Percentiles rank a stretch among this genome's conserved stretches.
These are phyloP conservation scores for Trichosporon inkin DNA, from an alignment of 1,284 basidiomycete species.

Conservation along the genomic window DNA sequence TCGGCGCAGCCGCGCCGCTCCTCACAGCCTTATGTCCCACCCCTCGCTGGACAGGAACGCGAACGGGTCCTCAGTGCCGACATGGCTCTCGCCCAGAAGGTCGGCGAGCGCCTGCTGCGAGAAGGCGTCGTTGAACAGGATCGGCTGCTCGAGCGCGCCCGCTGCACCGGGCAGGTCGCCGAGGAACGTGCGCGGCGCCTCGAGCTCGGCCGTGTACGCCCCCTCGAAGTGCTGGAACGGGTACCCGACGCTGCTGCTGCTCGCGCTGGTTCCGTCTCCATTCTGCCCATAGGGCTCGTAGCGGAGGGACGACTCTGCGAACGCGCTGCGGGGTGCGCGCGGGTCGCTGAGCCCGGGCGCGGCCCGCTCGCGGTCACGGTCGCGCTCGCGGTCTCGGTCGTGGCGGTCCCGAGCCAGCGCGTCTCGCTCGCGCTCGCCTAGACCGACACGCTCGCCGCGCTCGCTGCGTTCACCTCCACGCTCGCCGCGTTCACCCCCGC, in stretches of 20 bases:
- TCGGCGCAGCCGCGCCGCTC: no score
- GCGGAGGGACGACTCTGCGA: constrained; percentile 8
- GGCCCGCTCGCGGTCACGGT: neutral
- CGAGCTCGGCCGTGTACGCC: constrained; percentile 2
- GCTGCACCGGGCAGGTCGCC: constrained; percentile 12
- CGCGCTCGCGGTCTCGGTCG: neutral
- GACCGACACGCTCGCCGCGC: neutral
- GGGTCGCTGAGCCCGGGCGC: neutral
- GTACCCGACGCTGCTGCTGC: neutral
- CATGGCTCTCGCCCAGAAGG: constrained; percentile 24
- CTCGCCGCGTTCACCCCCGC: no score
- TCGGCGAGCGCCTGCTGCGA: constrained; percentile 22
- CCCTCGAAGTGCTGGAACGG: constrained; percentile 4
- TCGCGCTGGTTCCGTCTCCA: neutral
- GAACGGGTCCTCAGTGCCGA: constrained; percentile 28
- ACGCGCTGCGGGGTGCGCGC: neutral
- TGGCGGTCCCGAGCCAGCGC: neutral
- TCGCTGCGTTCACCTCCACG: no score
- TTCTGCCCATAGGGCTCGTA: constrained; percentile 6
- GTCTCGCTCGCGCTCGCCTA: neutral
- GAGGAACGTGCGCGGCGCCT: constrained; percentile 4
- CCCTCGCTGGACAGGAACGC: constrained; percentile 25
- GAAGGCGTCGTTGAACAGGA: constrained; percentile 21
- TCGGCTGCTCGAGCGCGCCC: constrained; percentile 7
- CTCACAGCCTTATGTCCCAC: constrained; percentile 17